Conservation (phyloP, 805 yeast species). For the Candida chauliodis region DNA sequence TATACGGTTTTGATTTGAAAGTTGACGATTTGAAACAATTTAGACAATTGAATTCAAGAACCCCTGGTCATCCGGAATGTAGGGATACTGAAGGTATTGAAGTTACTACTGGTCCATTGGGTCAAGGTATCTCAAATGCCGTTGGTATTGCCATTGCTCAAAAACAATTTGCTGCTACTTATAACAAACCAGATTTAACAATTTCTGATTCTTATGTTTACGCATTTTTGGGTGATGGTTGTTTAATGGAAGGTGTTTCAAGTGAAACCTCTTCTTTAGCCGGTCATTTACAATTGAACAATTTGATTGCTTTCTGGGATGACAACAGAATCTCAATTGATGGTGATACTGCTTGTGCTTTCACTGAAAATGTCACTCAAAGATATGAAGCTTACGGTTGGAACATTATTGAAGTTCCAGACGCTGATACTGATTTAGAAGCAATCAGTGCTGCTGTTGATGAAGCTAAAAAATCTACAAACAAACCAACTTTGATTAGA, state of each 20-base stretch:
- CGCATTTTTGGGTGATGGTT: conserved; percentile 91
- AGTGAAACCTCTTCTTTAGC: conserved; percentile 93
- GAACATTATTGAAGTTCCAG: conserved; percentile 73
- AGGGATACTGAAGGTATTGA: conserved; percentile 85
- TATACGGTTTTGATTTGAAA: conserved; percentile 77
- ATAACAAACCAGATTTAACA: conserved; percentile 80
- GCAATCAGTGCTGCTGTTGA: conserved; percentile 73
- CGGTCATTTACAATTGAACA: conserved; percentile 91
- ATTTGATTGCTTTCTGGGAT: conserved; percentile 93
- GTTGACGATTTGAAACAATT: conserved; percentile 86
- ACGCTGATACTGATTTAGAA: conserved; percentile 77
- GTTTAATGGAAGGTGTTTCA: conserved; percentile 97
- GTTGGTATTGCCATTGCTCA: conserved; percentile 97
- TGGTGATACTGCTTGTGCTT: conserved; percentile 84
- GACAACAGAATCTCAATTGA: conserved; percentile 96
- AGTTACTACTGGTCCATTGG: conserved; percentile 98
- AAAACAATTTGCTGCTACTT: conserved; percentile 85
- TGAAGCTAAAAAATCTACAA: conserved; percentile 69
- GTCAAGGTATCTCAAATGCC: conserved; percentile 96
- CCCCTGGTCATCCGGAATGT: conserved; percentile 97
- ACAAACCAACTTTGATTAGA: conserved; percentile 89
- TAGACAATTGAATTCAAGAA: conserved; percentile 85
- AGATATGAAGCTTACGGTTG: conserved; percentile 93
- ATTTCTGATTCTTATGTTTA: conserved; percentile 76
- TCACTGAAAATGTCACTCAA: conserved; percentile 85